phyloP scores from a whole-genome alignment of 176 grass and related monocot species.

The Hyparrhenia diplandra region DNA sequence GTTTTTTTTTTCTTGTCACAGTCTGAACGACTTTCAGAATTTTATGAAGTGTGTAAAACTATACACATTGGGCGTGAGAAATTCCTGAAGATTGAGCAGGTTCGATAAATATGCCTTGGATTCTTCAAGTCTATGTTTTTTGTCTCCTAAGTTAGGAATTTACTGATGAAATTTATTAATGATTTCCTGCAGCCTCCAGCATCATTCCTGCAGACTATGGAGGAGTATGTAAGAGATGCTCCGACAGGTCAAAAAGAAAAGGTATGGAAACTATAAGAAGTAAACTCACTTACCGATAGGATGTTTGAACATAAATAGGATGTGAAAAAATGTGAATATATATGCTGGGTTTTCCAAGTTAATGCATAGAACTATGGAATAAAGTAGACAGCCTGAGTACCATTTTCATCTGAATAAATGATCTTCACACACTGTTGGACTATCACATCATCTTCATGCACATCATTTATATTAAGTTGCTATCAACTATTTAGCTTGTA shows the following conservation, averaged over 20 bases:
- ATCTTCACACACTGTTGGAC: not conserved
- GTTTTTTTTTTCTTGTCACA: slow-evolving; percentile 11
- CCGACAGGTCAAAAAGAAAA: slow-evolving; percentile 60
- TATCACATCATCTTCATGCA: not conserved
- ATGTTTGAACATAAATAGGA: not conserved
- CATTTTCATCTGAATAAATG: not conserved
- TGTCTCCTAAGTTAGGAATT: not conserved
- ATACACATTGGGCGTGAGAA: slow-evolving; percentile 82
- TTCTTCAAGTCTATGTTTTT: not conserved
- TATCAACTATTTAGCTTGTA: not conserved
- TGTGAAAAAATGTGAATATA: not conserved
- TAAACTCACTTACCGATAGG: not conserved
- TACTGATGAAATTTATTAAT: slow-evolving; percentile 13
- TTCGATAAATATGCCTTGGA: slow-evolving; percentile 6
- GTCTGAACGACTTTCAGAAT: slow-evolving; percentile 85
- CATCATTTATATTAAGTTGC: not conserved
- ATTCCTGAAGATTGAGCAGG: slow-evolving; percentile 96
- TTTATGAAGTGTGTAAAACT: slow-evolving; percentile 97
- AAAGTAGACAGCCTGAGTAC: not conserved
- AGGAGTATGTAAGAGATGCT: slow-evolving; percentile 90
- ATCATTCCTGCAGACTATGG: slow-evolving; percentile 92
- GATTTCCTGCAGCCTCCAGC: slow-evolving; percentile 69
- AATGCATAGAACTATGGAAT: not conserved
- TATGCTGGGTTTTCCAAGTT: not conserved
- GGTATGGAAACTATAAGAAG: slow-evolving; percentile 35